Conservation (phyloP, 257 asterid species). For the Penstemon newberryi region DNA sequence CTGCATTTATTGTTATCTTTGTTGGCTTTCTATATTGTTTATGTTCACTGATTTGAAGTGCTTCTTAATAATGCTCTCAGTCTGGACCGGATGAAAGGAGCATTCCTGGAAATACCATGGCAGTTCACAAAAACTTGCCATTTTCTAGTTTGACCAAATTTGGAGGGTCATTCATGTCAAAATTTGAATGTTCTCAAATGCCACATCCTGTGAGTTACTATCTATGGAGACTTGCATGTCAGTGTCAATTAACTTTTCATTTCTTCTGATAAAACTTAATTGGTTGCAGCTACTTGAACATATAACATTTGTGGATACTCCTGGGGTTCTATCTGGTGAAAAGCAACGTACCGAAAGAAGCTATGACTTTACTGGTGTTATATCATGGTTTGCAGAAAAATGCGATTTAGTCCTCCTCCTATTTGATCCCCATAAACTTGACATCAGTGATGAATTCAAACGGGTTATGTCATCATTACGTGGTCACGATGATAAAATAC, state of each 20-base stretch:
- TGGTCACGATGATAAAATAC: slow-evolving; percentile 77
- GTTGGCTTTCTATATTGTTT: background rate
- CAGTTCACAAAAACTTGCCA: slow-evolving; percentile 86
- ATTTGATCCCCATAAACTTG: slow-evolving; percentile 95
- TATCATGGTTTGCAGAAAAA: slow-evolving; percentile 91
- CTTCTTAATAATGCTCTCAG: slow-evolving; percentile 35
- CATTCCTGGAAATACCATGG: slow-evolving; percentile 76
- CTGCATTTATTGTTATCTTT: background rate
- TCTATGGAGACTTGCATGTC: background rate
- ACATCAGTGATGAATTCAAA: slow-evolving; percentile 87
- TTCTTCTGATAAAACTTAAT: too few relatives aligned
- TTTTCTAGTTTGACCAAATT: slow-evolving; percentile 62
- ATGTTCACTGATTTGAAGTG: background rate
- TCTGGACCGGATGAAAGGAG: slow-evolving; percentile 79
- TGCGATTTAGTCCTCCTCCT: slow-evolving; percentile 83
- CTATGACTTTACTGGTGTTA: slow-evolving; percentile 91
- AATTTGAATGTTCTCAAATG: slow-evolving; percentile 61
- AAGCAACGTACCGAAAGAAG: slow-evolving; percentile 93
- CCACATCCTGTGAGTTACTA: slow-evolving; percentile 50
- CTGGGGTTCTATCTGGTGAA: slow-evolving; percentile 92
- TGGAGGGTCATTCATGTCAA: slow-evolving; percentile 53
- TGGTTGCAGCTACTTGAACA: slow-evolving; percentile 71
- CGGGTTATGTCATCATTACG: slow-evolving; percentile 82
- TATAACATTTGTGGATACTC: slow-evolving; percentile 86
- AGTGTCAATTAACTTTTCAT: too few relatives aligned